phyloP scores from a whole-genome alignment of 225 moss, liverwort and hornwort genomes.

The Marchantia paleacea region DNA sequence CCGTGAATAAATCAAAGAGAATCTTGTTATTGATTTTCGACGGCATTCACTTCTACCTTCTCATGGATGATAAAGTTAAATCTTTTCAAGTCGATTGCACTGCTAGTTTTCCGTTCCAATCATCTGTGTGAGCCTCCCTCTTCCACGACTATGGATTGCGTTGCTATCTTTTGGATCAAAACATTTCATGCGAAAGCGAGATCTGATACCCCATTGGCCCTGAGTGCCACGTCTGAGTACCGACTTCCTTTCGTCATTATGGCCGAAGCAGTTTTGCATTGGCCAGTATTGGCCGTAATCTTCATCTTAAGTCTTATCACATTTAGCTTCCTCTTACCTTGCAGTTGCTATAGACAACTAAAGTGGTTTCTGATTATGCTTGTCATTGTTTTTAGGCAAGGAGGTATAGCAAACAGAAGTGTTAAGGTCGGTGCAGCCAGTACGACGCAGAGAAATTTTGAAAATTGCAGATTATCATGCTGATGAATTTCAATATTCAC shows the following conservation, averaged over 20 bases:
- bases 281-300: background rate
- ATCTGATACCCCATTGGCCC: background rate
- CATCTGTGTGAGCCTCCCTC: background rate
- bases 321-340: background rate
- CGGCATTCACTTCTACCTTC: background rate
- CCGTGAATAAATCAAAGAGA: background rate
- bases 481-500: background rate
- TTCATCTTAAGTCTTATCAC: background rate
- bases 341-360: background rate
- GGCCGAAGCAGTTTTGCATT: background rate
- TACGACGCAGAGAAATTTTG: slow-evolving; percentile 1
- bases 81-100: background rate
- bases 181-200: no score
- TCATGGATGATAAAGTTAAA: background rate
- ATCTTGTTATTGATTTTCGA: background rate
- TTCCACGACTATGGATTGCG: background rate
- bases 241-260: no score
- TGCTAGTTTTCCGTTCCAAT: background rate
- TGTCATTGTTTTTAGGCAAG: slow-evolving; percentile 12
- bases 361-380: slow-evolving; percentile 7
- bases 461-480: background rate
- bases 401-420: slow-evolving; percentile 5
- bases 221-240: background rate
- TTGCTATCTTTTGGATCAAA: no score
- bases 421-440: background rate